phyloP scores from a whole-genome alignment of 108 stramenopile species.

The Pseudonitzschia pungens region DNA sequence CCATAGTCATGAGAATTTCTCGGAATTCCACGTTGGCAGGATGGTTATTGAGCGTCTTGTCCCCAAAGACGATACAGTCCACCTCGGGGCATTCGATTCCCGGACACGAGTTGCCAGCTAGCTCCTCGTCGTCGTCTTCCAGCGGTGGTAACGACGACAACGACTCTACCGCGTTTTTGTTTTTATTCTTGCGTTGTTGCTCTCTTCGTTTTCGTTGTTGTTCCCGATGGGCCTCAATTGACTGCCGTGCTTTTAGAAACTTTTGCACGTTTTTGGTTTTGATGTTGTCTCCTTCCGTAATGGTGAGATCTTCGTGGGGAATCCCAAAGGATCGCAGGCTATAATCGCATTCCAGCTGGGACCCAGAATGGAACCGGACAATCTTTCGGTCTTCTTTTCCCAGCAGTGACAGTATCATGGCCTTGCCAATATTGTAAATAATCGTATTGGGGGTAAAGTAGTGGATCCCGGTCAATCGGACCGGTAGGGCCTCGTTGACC shows the following conservation, averaged over 20 bases:
- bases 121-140: background rate
- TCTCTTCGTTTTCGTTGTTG: background rate
- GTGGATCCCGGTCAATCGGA: background rate
- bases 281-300: conserved; percentile 2
- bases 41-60: background rate
- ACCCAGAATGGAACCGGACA: conserved; percentile 6
- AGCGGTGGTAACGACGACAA: background rate
- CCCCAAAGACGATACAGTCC: conserved; percentile 10
- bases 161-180: background rate
- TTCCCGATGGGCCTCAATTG: background rate
- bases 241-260: background rate
- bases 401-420: background rate
- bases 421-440: background rate
- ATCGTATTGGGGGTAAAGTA: background rate
- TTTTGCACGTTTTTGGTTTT: conserved; percentile 4
- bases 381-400: background rate
- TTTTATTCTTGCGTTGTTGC: background rate
- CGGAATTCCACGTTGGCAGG: conserved; percentile 8
- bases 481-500: background rate
- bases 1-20: background rate
- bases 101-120: background rate
- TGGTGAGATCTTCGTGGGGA: background rate
- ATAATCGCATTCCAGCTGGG: conserved; percentile 6
- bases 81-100: conserved; percentile 11
- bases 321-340: conserved; percentile 9